Evolutionary conservation across 257 asterid species (phyloP), one percentile per base, ranked within the genome.

Genomic region (Buddleja alternifolia): DNA sequence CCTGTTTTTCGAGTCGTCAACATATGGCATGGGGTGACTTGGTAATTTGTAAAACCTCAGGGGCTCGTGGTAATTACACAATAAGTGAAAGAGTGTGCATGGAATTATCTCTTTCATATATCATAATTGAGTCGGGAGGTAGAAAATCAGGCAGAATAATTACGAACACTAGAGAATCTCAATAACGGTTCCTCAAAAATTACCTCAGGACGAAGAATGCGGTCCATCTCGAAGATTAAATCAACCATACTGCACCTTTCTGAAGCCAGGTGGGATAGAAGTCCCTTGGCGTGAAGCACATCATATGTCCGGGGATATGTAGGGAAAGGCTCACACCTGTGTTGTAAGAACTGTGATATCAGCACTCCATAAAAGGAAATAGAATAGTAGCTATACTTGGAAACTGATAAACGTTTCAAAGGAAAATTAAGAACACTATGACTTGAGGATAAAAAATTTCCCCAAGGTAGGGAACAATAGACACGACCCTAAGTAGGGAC

Each of bases 191-290:
- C 21, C 29, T 24, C 52, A 4, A 45, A 23, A 16, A 58, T 80
- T 86, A 92, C 98, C 98, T 92, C 98, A 5, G 98, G 98, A 21
- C 98, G 90, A 68, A 92, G 84, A 57, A 92, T 90, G 25, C 97
- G 95, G 66, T 92, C 97, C 96, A 92, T 92, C 81, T 90, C 98
- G 19, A 88, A 76, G 41, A 92, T 71, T 65, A 92, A 78, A 71
- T 84, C 79, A 40, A 80, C 58, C 64, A 82, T 58, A 50, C 81
- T 88, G 84, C 98, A 92, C 47, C 81, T 71, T 48, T 82, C 79
- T 48, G 82, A 62, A 59, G 75, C 80, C 77, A 83, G 65, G 73
- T 73, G 90, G 5, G 98, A 81, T 16, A 92, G 85, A 46, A 90
- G 95, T 41, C 90, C 85, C 41, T 84, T 85, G 60, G 88, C 98